These are phyloP conservation scores for Termitomyces sp. DNA, from an alignment of 768 basidiomycete genomes.

Conservation along the genomic window DNA sequence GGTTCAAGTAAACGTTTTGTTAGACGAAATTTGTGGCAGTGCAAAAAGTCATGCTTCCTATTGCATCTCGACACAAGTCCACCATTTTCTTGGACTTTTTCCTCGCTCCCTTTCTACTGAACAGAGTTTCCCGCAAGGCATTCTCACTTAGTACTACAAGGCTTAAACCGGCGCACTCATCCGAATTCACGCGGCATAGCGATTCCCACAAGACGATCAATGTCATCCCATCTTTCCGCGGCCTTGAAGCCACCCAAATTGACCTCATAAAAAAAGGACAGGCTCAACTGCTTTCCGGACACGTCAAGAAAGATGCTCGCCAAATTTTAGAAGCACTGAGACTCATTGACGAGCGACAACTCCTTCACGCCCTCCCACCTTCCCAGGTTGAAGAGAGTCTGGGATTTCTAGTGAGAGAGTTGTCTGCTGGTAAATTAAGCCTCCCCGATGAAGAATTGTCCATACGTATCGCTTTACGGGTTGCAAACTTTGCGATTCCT, in stretches of 20 bases:
- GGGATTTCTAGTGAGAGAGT: conserved; percentile 24
- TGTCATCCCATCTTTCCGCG: conserved; percentile 7
- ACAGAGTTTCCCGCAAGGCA: conserved; percentile 11
- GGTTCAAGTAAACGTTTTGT: conserved; percentile 8
- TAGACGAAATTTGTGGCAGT: conserved; percentile 1
- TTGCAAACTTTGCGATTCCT: conserved; percentile 31
- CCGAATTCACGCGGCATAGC: conserved; percentile 2
- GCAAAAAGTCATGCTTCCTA: conserved; percentile 8
- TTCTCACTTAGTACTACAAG: not conserved
- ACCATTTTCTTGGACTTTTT: conserved; percentile 35
- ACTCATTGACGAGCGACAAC: conserved; percentile 33
- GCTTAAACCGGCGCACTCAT: not conserved
- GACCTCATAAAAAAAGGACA: conserved; percentile 27
- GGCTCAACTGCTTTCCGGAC: conserved; percentile 30
- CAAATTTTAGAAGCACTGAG: conserved; percentile 33
- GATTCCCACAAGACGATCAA: conserved; percentile 8
- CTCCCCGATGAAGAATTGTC: conserved; percentile 23
- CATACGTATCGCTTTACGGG: conserved; percentile 43
- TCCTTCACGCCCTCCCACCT: conserved; percentile 39
- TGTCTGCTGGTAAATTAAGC: conserved; percentile 19
- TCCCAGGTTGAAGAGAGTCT: conserved; percentile 36
- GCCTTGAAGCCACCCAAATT: conserved; percentile 12
- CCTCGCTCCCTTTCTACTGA: conserved; percentile 31
- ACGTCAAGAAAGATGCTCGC: conserved; percentile 26
- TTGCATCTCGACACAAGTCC: conserved; percentile 18